Base-by-base conservation (phyloP, 352 stramenopile species). In the Bremia lactucae region DNA sequence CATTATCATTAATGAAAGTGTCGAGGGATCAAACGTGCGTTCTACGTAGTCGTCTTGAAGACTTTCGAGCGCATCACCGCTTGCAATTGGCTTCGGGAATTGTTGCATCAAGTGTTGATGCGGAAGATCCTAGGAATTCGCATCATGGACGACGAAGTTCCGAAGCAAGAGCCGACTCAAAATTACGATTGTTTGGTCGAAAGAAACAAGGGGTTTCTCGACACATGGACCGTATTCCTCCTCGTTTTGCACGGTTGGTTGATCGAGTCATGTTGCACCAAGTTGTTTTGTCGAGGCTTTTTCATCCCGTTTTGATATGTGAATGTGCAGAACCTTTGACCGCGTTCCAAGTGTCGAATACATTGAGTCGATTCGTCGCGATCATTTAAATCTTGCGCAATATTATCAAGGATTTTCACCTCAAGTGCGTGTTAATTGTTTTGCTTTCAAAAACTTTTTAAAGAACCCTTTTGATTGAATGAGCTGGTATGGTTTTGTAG, bases 1-100 rank as follows among this genome's bases (percentile, higher is more conserved):
- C 68, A 3, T 36, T 63, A 15, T 47, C 46, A 13, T 49, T 93
- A 11, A 49, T 89, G 41, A 55, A 69, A 19, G 47, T 73, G 4
- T 68, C 75, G 1, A 63, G 67, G 36, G 65, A 69, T 13, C 80
- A 89, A 36, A 72, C 87, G 6, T 70, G 66, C 11, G 74, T 89
- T 2, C 72, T 78, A 42, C 65, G 72, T 25, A 55, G 66, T 3
- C 69, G 76, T 23, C 72, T 93, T 25, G 80, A 93, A 53, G 80
- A 90, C 42, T 89, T 93, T 55, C 59, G 80, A 45, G 80, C 77
- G 2, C 77, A 90, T 16, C 78, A 93, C 43, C 74, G 80, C 8
- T 62, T 93, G 3, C 77, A 90, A 33, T 46, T 90, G 1, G 80
- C 80, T 5, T 85, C 77, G 2, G 78, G 72, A 0, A 88, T 93